phyloP scores from a whole-genome alignment of 306 rosid genomes.

The Fragaria nilgerrensis region DNA sequence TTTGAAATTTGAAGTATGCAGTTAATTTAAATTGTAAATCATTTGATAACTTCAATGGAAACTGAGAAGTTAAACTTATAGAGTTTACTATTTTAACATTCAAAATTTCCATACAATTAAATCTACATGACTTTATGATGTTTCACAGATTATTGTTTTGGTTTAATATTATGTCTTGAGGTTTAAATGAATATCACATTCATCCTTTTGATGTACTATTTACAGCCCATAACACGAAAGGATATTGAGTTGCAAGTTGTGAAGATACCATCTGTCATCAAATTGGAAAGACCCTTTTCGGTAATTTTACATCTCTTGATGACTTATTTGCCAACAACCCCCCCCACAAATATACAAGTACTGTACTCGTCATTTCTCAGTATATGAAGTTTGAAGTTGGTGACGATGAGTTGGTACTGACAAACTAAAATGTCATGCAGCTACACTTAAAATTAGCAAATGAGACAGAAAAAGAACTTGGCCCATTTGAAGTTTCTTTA shows the following conservation, averaged over 20 bases:
- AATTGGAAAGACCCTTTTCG: conserved; percentile 76
- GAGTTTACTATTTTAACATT: not conserved
- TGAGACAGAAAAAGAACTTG: conserved; percentile 72
- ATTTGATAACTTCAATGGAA: not conserved
- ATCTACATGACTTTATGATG: not conserved
- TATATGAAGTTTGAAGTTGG: not conserved
- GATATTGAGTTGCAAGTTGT: conserved; percentile 78
- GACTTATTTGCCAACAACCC: not conserved
- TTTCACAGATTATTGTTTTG: not conserved
- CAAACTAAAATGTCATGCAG: conserved; percentile 48
- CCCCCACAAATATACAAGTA: too few species aligned
- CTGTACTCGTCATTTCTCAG: conserved; percentile 5
- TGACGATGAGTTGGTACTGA: conserved; percentile 27
- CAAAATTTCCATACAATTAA: not conserved
- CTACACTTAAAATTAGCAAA: conserved; percentile 64
- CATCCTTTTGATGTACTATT: conserved; percentile 29
- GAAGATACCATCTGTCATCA: conserved; percentile 67
- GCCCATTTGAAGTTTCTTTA: conserved; percentile 84
- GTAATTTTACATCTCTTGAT: conserved; percentile 41
- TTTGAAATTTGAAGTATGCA: not conserved
- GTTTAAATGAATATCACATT: conserved; percentile 22
- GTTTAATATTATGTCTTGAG: not conserved
- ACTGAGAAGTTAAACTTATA: not conserved
- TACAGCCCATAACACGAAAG: conserved; percentile 80
- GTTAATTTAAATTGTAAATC: not conserved